Evolutionary conservation across 108 stramenopile genomes (phyloP).

Genomic region (Thalassiosira profunda): DNA sequence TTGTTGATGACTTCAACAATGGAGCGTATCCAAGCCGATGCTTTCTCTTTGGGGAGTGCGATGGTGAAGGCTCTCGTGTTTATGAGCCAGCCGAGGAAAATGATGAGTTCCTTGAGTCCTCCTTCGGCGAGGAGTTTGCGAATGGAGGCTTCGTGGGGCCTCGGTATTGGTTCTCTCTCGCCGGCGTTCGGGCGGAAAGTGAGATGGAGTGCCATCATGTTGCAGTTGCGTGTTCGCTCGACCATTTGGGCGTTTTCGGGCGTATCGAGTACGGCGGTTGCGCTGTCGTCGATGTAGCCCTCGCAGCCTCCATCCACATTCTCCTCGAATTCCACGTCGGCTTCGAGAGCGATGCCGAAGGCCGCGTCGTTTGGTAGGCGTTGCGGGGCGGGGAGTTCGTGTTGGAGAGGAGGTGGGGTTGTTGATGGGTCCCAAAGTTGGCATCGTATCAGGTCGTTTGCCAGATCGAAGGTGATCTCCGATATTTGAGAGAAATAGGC

Average conservation of each 20-base stretch:
- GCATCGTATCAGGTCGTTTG: slow-evolving; percentile 9
- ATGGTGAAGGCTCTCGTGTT: slow-evolving; percentile 16
- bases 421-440: background rate
- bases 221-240: background rate
- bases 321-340: background rate
- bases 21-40: background rate
- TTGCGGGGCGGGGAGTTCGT: background rate
- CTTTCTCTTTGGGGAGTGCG: slow-evolving; percentile 11
- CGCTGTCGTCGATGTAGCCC: slow-evolving; percentile 11
- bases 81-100: slow-evolving; percentile 20
- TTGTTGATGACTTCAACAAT: background rate
- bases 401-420: background rate
- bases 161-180: background rate
- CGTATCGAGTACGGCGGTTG: background rate
- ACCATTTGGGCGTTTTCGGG: background rate
- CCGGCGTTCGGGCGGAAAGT: slow-evolving; percentile 1
- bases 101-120: background rate
- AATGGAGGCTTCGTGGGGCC: slow-evolving; percentile 6
- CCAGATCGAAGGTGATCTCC: slow-evolving; percentile 18
- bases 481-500: slow-evolving; percentile 8
- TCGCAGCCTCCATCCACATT: background rate
- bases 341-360: background rate
- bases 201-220: slow-evolving; percentile 9
- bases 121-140: slow-evolving; percentile 19
- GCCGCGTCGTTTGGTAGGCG: background rate